Evolutionary conservation across 2,329 filamentous ascomycete species (phyloP), one percentile per base, ranked within the genome.

Genomic region (Tolypocladium tundrense): DNA sequence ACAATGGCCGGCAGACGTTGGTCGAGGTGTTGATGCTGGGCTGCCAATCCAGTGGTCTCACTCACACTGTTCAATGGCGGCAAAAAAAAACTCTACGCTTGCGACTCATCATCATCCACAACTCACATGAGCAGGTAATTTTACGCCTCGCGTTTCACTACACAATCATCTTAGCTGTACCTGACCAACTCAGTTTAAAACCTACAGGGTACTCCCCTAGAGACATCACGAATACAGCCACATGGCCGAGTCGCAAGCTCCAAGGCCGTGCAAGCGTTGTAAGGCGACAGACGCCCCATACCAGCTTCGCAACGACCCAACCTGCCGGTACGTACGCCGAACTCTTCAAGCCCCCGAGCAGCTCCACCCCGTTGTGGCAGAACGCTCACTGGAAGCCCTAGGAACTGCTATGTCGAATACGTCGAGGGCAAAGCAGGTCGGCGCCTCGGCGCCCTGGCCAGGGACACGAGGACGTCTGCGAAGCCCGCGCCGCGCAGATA

Each of bases 401-500:
- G 74, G n/a, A 64, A 71, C 51, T 97, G 94, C 74, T 97, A 93
- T 73, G 76, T 81, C 59, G 81, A 82, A 66, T 97, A 91, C 75
- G 79, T 96, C 57, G 78, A 83, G 60, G 86, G 83, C 63, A 97
- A 97, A 73, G 81, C 86, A 60, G 81, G 90, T 64, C 93, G 93
- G 72, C 88, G 91, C 24, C 73, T 85, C 35, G 77, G 77, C 61
- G 71, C 73, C 24, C 71, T 84, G 8, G 79, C 77, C 66, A 77
- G 76, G 48, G 79, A 82, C 58, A 78, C 73, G 55, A 72, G 74
- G 57, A 62, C 66, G 60, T 65, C 68, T 53, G 62, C 67, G 57
- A 67, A 70, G 59, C 70, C 66, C 60, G 68, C 66, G 62, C 66
- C 69, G 13, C 70, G 69, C 45, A 67, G 68, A 56, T 82, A 96